A percentile compares a stretch with the other conserved stretches of the same genome.
Evolutionary conservation across 441 rosid species (phyloP).

Genomic region (Hura crepitans): DNA sequence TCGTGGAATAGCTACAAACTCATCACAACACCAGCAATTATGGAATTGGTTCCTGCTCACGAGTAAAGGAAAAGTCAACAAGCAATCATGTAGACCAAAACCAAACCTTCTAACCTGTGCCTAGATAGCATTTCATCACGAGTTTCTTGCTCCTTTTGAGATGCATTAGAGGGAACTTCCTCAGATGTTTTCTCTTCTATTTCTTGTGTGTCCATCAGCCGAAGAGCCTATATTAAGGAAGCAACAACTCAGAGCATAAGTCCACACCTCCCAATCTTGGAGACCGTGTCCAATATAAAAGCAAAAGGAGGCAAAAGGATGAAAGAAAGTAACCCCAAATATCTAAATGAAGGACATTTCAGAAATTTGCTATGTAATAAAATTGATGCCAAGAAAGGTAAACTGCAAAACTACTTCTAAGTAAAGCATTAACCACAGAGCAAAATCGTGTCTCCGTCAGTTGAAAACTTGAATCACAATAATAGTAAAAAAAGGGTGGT

Average conservation of each 20-base stretch:
- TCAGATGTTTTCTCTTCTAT: constrained; percentile 23
- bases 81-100: background rate
- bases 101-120: constrained; percentile 41
- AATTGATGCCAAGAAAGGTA: too few relatives aligned
- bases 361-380: too few relatives aligned
- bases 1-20: background rate
- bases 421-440: too few relatives aligned
- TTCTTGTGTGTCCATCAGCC: constrained; percentile 7
- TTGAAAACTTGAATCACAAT: too few relatives aligned
- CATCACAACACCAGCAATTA: background rate
- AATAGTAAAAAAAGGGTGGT: too few relatives aligned
- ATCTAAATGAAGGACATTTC: too few relatives aligned
- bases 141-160: constrained; percentile 34
- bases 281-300: background rate
- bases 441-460: too few relatives aligned
- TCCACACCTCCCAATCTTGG: background rate
- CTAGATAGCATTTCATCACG: constrained; percentile 62
- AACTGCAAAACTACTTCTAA: too few relatives aligned
- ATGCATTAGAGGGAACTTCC: constrained; percentile 17
- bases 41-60: background rate
- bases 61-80: background rate
- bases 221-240: constrained; percentile 6
- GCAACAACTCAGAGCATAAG: background rate
- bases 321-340: too few relatives aligned
- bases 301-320: too few relatives aligned